Base-by-base conservation (phyloP, 2,329 filamentous ascomycete genomes). In the Tolypocladium ophioglossoides region DNA sequence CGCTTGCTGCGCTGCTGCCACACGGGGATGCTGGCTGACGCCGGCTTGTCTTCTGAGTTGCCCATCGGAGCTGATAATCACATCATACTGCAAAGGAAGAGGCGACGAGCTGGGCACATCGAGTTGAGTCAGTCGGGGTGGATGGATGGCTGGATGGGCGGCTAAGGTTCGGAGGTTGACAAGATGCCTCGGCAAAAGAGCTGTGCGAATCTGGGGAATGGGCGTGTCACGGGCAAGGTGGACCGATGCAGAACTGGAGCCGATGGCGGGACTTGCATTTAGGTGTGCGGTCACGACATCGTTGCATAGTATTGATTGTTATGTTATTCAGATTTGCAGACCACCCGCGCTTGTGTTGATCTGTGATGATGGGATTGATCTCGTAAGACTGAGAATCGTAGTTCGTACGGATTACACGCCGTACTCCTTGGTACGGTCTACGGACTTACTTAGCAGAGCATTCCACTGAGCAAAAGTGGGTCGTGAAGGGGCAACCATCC, bases 21-120 rank as follows among this genome's bases (percentile, higher is more conserved):
- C 46, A 58, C 57, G 20, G 68, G 68, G n/a, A 66, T 64, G 54
- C 57, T 59, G 18, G 57, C 49, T 20, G 50, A 47, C 24, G 55
- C 53, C 27, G 58, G 34, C 27, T 61, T 65, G 7, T 65, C 60
- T 55, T 70, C 63, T 12, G 67, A 59, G 57, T 70, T 68, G 55
- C 64, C 62, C 70, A 72, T 71, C 10, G 18, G 22, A 37, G 27
- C 44, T n/a, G 20, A 18, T 47, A 37, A 48, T 54, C 32, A 50
- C 40, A 48, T 38, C 11, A 47, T 50, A 18, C 27, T 12, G 52
- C 37, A 27, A 30, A 48, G 24, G 14, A 10, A 12, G 16, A 48
- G 54, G 40, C 22, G 32, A 11, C 48, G 48, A 53, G 52, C 41
- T n/a, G 41, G 24, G 41, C 41, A 24, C 41, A 32, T 47, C 24